Base-by-base conservation (phyloP, 371 early-diverging fungal genomes). In the Globomyces sp. region DNA sequence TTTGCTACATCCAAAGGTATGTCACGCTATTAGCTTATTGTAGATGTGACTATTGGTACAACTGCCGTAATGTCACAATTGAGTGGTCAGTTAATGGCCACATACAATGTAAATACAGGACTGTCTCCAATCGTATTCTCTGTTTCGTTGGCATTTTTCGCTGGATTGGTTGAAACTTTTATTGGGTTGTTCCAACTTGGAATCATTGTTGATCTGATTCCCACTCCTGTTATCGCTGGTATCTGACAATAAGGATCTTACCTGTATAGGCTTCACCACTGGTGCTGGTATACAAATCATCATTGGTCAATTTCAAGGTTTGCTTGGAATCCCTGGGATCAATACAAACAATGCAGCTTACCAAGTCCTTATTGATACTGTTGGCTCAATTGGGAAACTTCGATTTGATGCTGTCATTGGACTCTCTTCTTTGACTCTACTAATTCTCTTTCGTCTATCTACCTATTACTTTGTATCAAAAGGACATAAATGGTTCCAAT, bases 21-120 rank as follows among this genome's bases (percentile, higher is more conserved):
- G 24, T 24, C 24, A 24, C 24, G 24, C 24, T 49, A 49, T 49
- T 49, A n/a, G 13, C 49, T 49, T 49, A 49, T 49, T 49, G n/a
- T 49, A 13, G 94, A 92, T 65, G 83, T 91, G 48, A 91, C 91
- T n/a, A 88, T 93, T 53, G 94, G 95, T 24, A 87, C 93, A 1
- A 91, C 92, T 3, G 92, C 95, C 34, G 92, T 95, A 45, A 82
- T 89, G 53, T 90, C 92, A 8, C 80, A 90, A 41, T 66, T 90
- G 9, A 79, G 88, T 57, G 90, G 89, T 44, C 88, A 92, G 59
- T 80, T 87, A 10, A 71, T 88, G 45, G 73, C 79, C 11, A 73
- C 71, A 66, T 72, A 47, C 11, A 71, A 75, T 3, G 9, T 49
- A 45, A 65, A 67, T 44, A 24, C 10, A 6, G 37, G 13, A 74